Percentiles rank a stretch among this genome's conserved stretches.
Evolutionary conservation across 805 yeast species (phyloP).

Genomic region (Candida incommunis): DNA sequence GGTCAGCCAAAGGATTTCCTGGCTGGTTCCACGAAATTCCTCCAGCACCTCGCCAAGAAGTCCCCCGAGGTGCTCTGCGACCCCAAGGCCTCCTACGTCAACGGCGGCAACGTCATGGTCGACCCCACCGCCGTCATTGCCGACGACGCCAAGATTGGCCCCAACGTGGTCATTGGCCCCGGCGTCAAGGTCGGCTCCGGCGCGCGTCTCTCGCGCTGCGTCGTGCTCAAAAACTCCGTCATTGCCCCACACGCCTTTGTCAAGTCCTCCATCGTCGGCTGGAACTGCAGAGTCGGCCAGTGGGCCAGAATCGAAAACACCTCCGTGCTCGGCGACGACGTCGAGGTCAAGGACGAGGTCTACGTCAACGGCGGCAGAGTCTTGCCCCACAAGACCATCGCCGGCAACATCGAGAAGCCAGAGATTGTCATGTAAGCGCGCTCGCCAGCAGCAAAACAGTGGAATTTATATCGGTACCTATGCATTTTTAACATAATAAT

Average conservation of each 20-base stretch:
- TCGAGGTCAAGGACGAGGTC: slow-evolving; percentile 93
- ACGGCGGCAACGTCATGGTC: slow-evolving; percentile 84
- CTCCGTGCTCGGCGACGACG: slow-evolving; percentile 97
- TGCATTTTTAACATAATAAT: no score
- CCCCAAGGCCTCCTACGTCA: slow-evolving; percentile 51
- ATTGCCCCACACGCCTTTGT: slow-evolving; percentile 97
- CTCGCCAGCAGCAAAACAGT: no score
- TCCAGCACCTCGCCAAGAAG: slow-evolving; percentile 75
- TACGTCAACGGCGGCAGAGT: slow-evolving; percentile 99
- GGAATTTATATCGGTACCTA: no score
- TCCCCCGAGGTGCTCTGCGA: slow-evolving; percentile 52
- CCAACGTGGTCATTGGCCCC: slow-evolving; percentile 96
- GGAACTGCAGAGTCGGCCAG: slow-evolving; percentile 96
- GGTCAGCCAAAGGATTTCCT: slow-evolving; percentile 99
- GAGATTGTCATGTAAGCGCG: slow-evolving; percentile 96
- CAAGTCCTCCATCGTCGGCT: slow-evolving; percentile 94
- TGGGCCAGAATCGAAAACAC: slow-evolving; percentile 99
- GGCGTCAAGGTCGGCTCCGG: slow-evolving; percentile 93
- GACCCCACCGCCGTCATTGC: slow-evolving; percentile 93
- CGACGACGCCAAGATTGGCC: slow-evolving; percentile 91
- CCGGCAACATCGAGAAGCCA: slow-evolving; percentile 93
- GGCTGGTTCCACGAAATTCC: slow-evolving; percentile 87
- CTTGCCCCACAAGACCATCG: slow-evolving; percentile 94
- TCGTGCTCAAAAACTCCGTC: slow-evolving; percentile 76
- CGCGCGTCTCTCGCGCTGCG: slow-evolving; percentile 95